Base-by-base conservation (phyloP, 352 stramenopile genomes). In the Phytophthora megakarya region DNA sequence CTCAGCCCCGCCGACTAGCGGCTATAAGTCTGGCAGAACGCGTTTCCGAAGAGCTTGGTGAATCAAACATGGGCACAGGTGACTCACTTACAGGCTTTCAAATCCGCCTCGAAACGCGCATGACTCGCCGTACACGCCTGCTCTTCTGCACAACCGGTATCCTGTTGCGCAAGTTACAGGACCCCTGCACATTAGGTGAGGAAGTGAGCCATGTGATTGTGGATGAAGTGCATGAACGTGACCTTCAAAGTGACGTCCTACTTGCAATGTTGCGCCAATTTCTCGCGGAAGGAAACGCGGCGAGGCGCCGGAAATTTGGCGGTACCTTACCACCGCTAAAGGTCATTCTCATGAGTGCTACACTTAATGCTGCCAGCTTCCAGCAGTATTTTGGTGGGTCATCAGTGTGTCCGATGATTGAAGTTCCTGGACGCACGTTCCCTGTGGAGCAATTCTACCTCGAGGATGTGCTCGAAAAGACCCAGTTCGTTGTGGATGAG, bases 151-250 rank as follows among this genome's bases (percentile, higher is more conserved):
- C 97, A 22, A 98, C 95, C 19, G 97, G 96, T 30, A 93, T 99
- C 19, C 67, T 99, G 30, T 73, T 99, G 9, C 90, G 95, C 12
- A 88, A 90, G 50, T 75, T 99, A 5, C 95, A 98, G 46, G 78
- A 89, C 2, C 84, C 93, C 12, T 74, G 64, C 5, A 90, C 82
- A 5, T 72, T 98, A 3, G 65, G 60, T 2, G 68, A 93, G 26
- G 86, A 90, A 45, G 77, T 99, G 37, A 98, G 93, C 22, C 97
- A 99, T 72, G 88, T 99, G 49, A 95, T 99, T 46, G 89, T 99
- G 15, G 98, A 99, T 71, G 97, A 99, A 72, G 96, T 99, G 25
- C 96, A 99, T 68, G 98, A 99, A 75, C 84, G 97, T 16, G 89
- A 98, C 62, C 73, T 97, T 15, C 92, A 97, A 58, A 97, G 82